Percentiles rank a stretch among this genome's conserved stretches.
phyloP scores from a whole-genome alignment of 1,284 basidiomycete genomes.

The Rhodotorula sp. region DNA sequence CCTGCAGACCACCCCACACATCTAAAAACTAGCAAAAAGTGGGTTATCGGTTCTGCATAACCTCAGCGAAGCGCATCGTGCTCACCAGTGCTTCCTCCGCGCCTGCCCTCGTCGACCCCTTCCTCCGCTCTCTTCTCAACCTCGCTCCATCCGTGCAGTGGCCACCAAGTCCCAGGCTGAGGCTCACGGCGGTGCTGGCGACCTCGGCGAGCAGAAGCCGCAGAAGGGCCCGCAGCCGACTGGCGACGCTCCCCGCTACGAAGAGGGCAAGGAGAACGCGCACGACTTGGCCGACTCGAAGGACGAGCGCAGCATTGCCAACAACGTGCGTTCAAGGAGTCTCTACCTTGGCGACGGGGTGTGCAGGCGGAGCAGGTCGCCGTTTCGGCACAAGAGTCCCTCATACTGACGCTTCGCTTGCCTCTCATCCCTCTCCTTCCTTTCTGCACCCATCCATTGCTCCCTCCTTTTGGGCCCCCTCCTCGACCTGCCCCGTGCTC shows the following conservation, averaged over 20 bases:
- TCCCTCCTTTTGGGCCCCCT: not conserved
- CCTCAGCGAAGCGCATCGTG: not conserved
- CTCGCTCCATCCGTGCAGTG: conserved; percentile 7
- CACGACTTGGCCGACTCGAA: conserved; percentile 32
- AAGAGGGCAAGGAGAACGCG: conserved; percentile 35
- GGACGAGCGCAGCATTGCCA: conserved; percentile 38
- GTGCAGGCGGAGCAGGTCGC: not conserved
- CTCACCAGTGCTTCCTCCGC: not conserved
- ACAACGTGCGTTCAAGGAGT: conserved; percentile 25
- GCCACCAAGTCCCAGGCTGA: conserved; percentile 19
- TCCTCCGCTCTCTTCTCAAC: not conserved
- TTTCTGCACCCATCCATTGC: not conserved
- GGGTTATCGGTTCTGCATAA: not conserved
- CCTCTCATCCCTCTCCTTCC: not conserved
- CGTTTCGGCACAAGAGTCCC: not conserved
- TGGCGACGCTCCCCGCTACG: conserved; percentile 11
- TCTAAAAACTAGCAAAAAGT: not conserved
- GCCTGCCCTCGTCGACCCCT: not conserved
- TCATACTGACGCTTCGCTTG: not conserved
- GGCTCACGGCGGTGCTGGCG: conserved; percentile 34
- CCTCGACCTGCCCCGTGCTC: not conserved
- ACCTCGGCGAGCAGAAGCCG: conserved; percentile 27
- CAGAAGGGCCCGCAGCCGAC: not conserved
- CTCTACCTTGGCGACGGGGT: not conserved
- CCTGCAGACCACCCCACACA: too few species aligned